Evolutionary conservation across 352 stramenopile genomes (phyloP), one percentile per base, ranked within the genome.

Genomic region (Phytopythium sindhum): DNA sequence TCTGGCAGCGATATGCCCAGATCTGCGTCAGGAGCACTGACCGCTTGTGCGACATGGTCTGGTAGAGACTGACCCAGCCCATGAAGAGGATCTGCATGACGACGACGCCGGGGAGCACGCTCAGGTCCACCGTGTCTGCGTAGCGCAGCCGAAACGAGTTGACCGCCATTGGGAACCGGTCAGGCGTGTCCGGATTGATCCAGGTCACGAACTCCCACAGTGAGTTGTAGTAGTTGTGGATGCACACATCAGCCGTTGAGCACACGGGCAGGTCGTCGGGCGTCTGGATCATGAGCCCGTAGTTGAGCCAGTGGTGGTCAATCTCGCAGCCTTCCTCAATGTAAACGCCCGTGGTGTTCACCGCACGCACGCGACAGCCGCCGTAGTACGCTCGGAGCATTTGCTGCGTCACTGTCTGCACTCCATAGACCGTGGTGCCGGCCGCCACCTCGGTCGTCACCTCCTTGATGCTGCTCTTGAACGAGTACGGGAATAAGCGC

Each of bases 341-440:
- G 48, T 74, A 77, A 19, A 77, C 68, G 26, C 70, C 70, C 7
- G 67, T 67, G 3, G 67, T 69, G 23, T 77, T 77, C 21, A 74
- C 70, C 1, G 67, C 59, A 29, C 73, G 70, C 7, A 77, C 67
- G n/a, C 72, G 73, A 28, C 70, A 77, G 41, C 67, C 70, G 19
- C 70, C 70, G 39, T 77, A 77, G 41, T 77, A 77, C 6, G 66
- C 70, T 28, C 67, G 66, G 53, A 77, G 64, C 67, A 77, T 72
- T 15, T 68, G 70, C 39, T 77, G 70, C 14, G 73, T 54, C 41
- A 72, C 35, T 23, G 68, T 64, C 60, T 24, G 44, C 33, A n/a
- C 66, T 63, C 4, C 56, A 68, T 66, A 51, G 67, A 65, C 33
- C 44, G 57, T 55, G 62, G 54, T 11, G 57, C 61, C 0, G 55